Evolutionary conservation across 352 stramenopile genomes (phyloP), one percentile per base, ranked within the genome.

Genomic region (Globisporangium irregulare): DNA sequence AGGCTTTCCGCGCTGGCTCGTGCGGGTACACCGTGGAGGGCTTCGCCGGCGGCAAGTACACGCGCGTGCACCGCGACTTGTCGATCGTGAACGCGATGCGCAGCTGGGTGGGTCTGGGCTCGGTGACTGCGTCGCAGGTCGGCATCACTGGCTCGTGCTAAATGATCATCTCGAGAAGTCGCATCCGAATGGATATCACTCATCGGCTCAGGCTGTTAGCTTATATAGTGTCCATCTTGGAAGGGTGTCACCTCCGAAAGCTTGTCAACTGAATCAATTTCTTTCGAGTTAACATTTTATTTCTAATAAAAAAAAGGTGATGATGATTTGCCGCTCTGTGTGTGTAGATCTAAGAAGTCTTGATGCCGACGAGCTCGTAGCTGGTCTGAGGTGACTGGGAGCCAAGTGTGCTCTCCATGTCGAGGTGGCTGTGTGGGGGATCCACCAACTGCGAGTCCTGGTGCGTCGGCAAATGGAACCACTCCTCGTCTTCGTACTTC

Each of bases 401-500:
- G 14, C n/a, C 48, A 8, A 48, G 54, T 0, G 57, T 62, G 50
- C 6, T 34, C 5, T 61, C 46, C 48, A 61, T 9, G 22, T 57
- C 58, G 25, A 27, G 59, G 4, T 18, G 22, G 20, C 18, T 43
- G 12, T 12, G 65, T 4, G 58, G 65, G 7, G 58, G 62, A n/a
- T 64, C 59, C 18, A 4, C 10, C 22, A 57, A 18, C 10, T 50
- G 24, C 20, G 62, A 27, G 3, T 46, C 58, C 1, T 48, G 32
- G 12, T 62, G 24, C 0, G 20, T 34, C 15, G 79, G 78, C 59
- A 87, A 60, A 56, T 87, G 74, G 74, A 91, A 91, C 79, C 80
- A 90, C 71, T 90, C 83, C 25, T 86, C 73, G 64, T 91, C 81
- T 20, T 90, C 79, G 63, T 86, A 91, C 64, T 89, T 84, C 43